Evolutionary conservation across 2,329 filamentous ascomycete species (phyloP), one percentile per base, ranked within the genome.

Genomic region (Nannizzia gypsea): DNA sequence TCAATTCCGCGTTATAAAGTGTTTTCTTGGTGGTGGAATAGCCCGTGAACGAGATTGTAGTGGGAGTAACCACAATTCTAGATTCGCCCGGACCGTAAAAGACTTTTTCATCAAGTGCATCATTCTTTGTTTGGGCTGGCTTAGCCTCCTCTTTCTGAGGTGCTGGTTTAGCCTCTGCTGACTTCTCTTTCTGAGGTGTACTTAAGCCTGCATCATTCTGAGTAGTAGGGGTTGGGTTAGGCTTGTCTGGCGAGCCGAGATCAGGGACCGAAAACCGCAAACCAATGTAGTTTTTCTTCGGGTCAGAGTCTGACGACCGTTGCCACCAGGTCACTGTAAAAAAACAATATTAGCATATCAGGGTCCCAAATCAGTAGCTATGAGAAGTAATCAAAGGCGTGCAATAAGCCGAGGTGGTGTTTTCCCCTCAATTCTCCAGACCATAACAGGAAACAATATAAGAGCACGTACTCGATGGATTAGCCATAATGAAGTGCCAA

Each of bases 251-350:
- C 13, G 11, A n/a, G 8, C 88, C 79, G 50, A 96, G 87, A 73
- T 99, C 93, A 67, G 91, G 83, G 57, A 91, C 90, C 69, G 84
- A 83, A 78, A 99, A 89, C 72, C 89, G 95, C 67, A 99, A 83
- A 80, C 90, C 95, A 81, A 99, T 79, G 79, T 90, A 89, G 83
- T 99, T 99, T 81, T 91, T 95, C 74, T 86, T 82, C 60, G 88
- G 74, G 59, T 96, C 91, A 67, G 80, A 80, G 68, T 76, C 79
- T 71, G 86, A 93, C 54, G 92, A 97, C 81, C 93, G 91, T 81
- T 99, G 93, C 66, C 93, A 92, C 93, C 93, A 99, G 76, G 90
- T 88, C 69, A 99, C 93, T 97, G 28, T n/a, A 44, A 3, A 15
- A 17, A 56, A 3, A 40, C 4, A 31, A 15, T 2, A 31, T 52